Evolutionary conservation across 805 yeast species (phyloP).

Genomic region (Wickerhamomyces subpelliculosus): DNA sequence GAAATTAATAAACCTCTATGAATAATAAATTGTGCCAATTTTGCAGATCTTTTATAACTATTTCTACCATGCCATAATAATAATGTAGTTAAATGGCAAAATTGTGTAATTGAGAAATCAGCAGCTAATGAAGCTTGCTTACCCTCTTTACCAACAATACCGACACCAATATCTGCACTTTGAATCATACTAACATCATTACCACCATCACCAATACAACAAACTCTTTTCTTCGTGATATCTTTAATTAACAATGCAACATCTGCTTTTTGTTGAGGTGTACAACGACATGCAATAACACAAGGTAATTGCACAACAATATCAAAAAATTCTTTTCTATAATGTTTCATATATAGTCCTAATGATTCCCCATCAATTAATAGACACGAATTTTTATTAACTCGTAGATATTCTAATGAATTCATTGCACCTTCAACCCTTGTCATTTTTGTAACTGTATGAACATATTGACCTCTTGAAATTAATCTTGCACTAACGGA

Average conservation of each 20-base stretch:
- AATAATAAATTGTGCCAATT: constrained; percentile 90
- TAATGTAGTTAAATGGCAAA: constrained; percentile 79
- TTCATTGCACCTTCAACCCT: constrained; percentile 59
- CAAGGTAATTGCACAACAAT: constrained; percentile 78
- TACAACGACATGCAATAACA: constrained; percentile 97
- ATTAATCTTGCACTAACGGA: constrained; percentile 93
- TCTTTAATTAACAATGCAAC: constrained; percentile 76
- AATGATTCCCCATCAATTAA: constrained; percentile 93
- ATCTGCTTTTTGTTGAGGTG: constrained; percentile 98
- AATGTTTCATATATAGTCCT: constrained; percentile 56
- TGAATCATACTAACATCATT: constrained; percentile 99
- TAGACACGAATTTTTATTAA: constrained; percentile 59
- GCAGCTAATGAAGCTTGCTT: constrained; percentile 96
- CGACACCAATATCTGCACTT: constrained; percentile 98
- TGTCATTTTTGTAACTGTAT: constrained; percentile 64
- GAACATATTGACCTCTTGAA: constrained; percentile 89
- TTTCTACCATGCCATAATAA: constrained; percentile 97
- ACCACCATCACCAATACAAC: constrained; percentile 99
- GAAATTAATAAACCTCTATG: constrained; percentile 94
- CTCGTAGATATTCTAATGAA: constrained; percentile 64
- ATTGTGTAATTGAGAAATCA: constrained; percentile 90
- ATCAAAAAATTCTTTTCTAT: constrained; percentile 66
- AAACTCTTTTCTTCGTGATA: constrained; percentile 81
- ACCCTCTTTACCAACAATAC: constrained; percentile 98
- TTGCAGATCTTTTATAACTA: constrained; percentile 92